phyloP scores from a whole-genome alignment of 2,329 filamentous ascomycete species.

The Stagonosporopsis rhizophila region DNA sequence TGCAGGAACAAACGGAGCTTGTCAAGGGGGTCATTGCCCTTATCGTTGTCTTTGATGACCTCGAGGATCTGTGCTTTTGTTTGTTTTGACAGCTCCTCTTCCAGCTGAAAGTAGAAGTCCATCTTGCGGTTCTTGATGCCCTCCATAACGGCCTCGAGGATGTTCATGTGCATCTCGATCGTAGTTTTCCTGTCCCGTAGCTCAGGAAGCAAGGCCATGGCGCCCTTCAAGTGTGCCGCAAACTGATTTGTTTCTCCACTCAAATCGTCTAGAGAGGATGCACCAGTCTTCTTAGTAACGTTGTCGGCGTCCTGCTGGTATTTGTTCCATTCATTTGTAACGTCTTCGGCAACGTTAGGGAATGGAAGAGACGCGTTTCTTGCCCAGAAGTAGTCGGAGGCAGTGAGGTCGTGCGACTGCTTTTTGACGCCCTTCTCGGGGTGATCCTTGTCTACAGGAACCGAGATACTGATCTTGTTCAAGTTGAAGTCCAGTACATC shows the following conservation, averaged over 20 bases:
- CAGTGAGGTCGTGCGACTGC: conserved; percentile 86
- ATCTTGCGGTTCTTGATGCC: conserved; percentile 95
- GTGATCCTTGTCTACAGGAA: conserved; percentile 77
- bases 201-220: conserved; percentile 91
- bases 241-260: conserved; percentile 88
- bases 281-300: conserved; percentile 93
- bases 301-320: conserved; percentile 96
- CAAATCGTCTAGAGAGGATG: conserved; percentile 89
- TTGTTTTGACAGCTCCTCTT: conserved; percentile 91
- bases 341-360: conserved; percentile 94
- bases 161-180: conserved; percentile 98
- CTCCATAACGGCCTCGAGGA: conserved; percentile 77
- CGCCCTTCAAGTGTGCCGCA: conserved; percentile 93
- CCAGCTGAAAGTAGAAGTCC: conserved; percentile 94
- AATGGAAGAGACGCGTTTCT: conserved; percentile 91
- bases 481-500: conserved; percentile 81
- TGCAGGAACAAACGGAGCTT: conserved; percentile 96
- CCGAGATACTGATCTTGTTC: conserved; percentile 93
- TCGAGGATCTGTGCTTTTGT: conserved; percentile 89
- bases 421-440: conserved; percentile 78
- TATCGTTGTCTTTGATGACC: conserved; percentile 78
- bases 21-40: conserved; percentile 83
- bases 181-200: conserved; percentile 82
- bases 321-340: conserved; percentile 88
- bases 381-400: conserved; percentile 95